These are phyloP conservation scores for Malus orientalis DNA, from an alignment of 306 rosid genomes.

Conservation along the genomic window DNA sequence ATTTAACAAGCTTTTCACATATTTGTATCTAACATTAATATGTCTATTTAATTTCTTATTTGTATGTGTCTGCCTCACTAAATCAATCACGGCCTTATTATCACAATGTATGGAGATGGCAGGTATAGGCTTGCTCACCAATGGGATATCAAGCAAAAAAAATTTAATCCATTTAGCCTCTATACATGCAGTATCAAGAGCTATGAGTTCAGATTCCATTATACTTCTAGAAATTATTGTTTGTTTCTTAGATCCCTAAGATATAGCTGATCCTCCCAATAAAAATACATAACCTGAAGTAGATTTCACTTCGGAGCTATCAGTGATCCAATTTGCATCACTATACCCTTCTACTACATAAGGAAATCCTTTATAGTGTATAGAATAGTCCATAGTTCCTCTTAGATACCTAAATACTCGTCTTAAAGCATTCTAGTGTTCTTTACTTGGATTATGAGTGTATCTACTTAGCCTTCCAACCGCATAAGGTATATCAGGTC, in stretches of 20 bases:
- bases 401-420: neutral
- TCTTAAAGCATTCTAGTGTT: neutral
- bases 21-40: neutral
- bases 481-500: neutral
- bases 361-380: neutral
- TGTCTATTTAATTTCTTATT: neutral
- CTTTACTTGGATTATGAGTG: neutral
- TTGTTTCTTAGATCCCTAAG: neutral
- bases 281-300: neutral
- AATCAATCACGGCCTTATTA: neutral
- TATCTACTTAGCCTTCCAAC: neutral
- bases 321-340: neutral
- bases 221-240: neutral
- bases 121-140: neutral
- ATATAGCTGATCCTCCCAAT: neutral
- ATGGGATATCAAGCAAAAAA: neutral
- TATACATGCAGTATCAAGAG: neutral
- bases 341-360: neutral
- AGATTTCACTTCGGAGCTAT: neutral
- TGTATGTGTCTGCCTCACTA: neutral
- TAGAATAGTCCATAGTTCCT: neutral
- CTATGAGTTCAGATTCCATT: neutral
- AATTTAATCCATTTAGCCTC: neutral
- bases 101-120: neutral
- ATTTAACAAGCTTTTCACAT: neutral